phyloP scores from a whole-genome alignment of 345 rosid genomes.

The Hevea brasiliensis region DNA sequence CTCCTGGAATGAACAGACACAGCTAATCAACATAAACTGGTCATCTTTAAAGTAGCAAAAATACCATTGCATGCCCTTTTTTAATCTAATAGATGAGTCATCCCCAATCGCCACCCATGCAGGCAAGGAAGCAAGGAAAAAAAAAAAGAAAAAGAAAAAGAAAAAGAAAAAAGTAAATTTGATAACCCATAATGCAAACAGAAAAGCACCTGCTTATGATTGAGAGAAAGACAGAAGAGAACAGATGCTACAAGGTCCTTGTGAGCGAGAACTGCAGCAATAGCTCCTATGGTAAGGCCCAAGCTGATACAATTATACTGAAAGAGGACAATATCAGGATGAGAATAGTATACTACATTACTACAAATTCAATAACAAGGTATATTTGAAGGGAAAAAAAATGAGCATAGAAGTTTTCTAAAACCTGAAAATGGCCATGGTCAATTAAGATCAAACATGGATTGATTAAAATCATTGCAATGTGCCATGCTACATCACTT shows the following conservation, averaged over 20 bases:
- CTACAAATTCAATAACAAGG: slow-evolving; percentile 4
- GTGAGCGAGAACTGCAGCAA: slow-evolving; percentile 71
- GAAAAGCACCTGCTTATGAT: slow-evolving; percentile 80
- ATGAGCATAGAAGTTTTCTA: slow-evolving; percentile 5
- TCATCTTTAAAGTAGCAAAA: neutral
- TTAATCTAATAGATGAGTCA: neutral
- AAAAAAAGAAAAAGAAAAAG: neutral
- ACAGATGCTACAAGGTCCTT: slow-evolving; percentile 58
- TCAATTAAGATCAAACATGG: slow-evolving; percentile 87
- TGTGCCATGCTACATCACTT: slow-evolving; percentile 69
- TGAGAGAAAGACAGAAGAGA: slow-evolving; percentile 81
- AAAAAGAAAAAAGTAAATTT: neutral
- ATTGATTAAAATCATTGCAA: slow-evolving; percentile 62
- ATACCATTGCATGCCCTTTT: neutral
- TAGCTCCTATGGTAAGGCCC: slow-evolving; percentile 78
- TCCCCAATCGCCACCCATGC: neutral
- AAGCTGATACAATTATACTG: slow-evolving; percentile 96
- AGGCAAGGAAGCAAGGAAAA: neutral
- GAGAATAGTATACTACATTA: slow-evolving; percentile 16
- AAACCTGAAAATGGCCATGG: slow-evolving; percentile 98
- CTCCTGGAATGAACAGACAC: neutral
- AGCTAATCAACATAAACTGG: neutral
- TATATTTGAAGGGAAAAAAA: neutral
- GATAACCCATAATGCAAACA: neutral
- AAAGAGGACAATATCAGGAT: slow-evolving; percentile 18